Conservation (phyloP, 805 yeast genomes). For the Starmerella asiatica region DNA sequence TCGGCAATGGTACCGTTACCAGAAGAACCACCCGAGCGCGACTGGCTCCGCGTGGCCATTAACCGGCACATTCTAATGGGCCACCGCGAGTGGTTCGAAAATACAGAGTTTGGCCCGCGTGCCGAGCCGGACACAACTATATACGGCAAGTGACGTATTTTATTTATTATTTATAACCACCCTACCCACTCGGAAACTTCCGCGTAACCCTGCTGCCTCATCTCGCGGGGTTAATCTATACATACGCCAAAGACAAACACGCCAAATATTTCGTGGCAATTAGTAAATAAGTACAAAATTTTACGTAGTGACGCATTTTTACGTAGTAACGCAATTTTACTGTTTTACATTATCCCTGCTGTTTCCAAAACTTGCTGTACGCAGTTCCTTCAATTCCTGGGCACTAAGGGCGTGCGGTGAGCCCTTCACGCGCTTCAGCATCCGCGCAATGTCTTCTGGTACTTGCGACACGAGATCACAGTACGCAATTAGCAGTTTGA, state of each 20-base stretch:
- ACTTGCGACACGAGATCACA: conserved; percentile 68
- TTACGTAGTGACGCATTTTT: too few species aligned
- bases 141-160: conserved; percentile 2
- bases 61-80: conserved; percentile 27
- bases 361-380: too few species aligned
- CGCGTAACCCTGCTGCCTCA: too few species aligned
- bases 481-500: conserved; percentile 65
- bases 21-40: conserved; percentile 6
- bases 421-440: conserved; percentile 7
- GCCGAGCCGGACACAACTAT: conserved; percentile 13
- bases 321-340: too few species aligned
- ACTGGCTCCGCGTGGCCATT: conserved; percentile 27
- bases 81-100: conserved; percentile 24
- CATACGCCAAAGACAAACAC: too few species aligned
- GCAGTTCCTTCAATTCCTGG: conserved; percentile 2
- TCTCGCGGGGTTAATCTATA: too few species aligned
- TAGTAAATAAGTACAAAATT: too few species aligned
- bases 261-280: too few species aligned
- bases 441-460: conserved; percentile 45
- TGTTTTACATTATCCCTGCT: too few species aligned
- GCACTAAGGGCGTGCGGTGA: background rate
- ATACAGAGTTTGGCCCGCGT: conserved; percentile 21
- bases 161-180: conserved; percentile 4
- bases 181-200: too few species aligned
- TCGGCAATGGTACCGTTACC: background rate